Conservation (phyloP, 306 rosid genomes). For the Quercus dentata region DNA sequence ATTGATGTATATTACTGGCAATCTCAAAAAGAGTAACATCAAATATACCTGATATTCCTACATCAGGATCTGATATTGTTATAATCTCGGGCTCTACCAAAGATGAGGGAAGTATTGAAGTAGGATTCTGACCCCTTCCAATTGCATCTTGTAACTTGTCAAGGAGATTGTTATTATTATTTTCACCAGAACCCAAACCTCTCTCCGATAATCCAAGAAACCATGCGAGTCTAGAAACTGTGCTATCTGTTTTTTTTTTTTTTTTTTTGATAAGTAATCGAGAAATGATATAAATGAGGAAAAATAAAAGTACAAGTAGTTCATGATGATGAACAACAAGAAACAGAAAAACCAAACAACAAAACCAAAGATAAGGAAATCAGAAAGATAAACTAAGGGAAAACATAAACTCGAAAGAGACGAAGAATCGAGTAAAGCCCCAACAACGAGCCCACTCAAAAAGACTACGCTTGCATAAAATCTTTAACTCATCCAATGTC, state of each 20-base stretch:
- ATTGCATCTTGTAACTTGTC: constrained; percentile 98
- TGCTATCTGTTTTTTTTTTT: constrained; percentile 41
- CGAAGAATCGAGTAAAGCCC: no score
- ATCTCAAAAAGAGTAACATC: constrained; percentile 11
- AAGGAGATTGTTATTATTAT: constrained; percentile 49
- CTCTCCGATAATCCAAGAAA: constrained; percentile 91
- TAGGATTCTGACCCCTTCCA: constrained; percentile 95
- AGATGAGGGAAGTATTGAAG: constrained; percentile 74
- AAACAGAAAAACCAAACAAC: no score
- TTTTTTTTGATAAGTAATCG: no score
- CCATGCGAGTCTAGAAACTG: constrained; percentile 93
- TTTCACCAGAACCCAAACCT: constrained; percentile 77
- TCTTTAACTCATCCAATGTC: no score
- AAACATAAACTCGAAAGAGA: no score
- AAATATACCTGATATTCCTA: constrained; percentile 64
- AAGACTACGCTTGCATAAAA: no score
- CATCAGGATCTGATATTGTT: constrained; percentile 81
- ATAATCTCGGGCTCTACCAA: constrained; percentile 77
- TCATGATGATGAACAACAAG: no score
- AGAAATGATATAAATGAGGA: no score
- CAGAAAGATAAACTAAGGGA: no score
- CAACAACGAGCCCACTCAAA: no score
- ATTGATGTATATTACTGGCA: neutral
- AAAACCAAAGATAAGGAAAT: no score
- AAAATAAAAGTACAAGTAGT: no score